Evolutionary conservation across 2,329 filamentous ascomycete species (phyloP).

Genomic region (Sporothrix sp.): DNA sequence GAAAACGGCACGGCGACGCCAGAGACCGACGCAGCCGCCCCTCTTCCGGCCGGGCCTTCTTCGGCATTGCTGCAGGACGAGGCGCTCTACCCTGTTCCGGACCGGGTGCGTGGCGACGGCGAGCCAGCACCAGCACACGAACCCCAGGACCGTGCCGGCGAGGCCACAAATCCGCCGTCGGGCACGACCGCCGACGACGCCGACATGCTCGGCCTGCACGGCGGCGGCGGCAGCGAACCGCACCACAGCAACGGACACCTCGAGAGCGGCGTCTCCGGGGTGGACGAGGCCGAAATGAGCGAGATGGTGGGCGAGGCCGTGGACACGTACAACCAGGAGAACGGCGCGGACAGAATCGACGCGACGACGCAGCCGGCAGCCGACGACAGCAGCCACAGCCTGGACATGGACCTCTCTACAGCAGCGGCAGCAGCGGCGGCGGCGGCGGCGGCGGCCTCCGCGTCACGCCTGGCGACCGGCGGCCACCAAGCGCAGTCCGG

Average conservation of each 20-base stretch:
- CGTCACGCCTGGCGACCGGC: neutral
- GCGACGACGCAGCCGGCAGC: neutral
- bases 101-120: too few species aligned
- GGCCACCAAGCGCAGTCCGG: conserved; percentile 5
- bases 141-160: too few species aligned
- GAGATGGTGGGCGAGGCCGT: conserved; percentile 11
- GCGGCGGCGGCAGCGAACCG: conserved; percentile 14
- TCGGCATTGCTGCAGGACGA: too few species aligned
- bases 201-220: conserved; percentile 2
- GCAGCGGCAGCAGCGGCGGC: conserved; percentile 7
- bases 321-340: neutral
- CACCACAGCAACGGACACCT: conserved; percentile 15
- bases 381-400: conserved; percentile 11
- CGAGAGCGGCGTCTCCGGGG: conserved; percentile 10
- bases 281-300: conserved; percentile 19
- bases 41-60: too few species aligned
- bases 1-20: neutral
- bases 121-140: too few species aligned
- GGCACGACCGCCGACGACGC: neutral
- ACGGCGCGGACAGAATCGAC: neutral
- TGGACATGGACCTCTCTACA: conserved; percentile 9
- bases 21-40: too few species aligned
- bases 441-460: conserved; percentile 12
- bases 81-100: too few species aligned
- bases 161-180: too few species aligned